Base-by-base conservation (phyloP, 2,329 filamentous ascomycete species). In the Clonostachys rhizophaga region DNA sequence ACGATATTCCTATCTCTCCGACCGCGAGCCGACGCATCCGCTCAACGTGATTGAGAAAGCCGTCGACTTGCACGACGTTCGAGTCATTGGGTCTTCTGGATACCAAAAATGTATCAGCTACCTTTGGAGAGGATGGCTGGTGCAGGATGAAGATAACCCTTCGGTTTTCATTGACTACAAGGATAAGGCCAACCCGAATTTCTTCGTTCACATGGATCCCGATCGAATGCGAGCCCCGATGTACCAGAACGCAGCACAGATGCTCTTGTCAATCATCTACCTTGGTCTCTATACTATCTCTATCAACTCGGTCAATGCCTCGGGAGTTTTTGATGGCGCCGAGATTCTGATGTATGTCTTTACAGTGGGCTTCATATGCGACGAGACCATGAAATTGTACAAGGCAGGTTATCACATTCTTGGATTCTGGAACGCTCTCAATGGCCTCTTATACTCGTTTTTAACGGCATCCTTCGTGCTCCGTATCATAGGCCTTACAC, bases 371-470 rank as follows among this genome's bases (percentile, higher is more conserved):
- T 99, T 95, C 65, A 79, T 96, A 34, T 91, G 84, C 57, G 92
- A 99, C 61, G 94, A 97, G 62, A 55, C 85, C 1, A 72, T 84
- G 61, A 99, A 99, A 66, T 81, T 96, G 56, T 96, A 89, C 81
- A 99, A 99, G 64, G 88, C 96, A 13, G 94, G 94, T 10, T 81
- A 87, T 51, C 87, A 87, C 58, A 97, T 97, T 59, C 76, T 99
- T 47, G 86, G 89, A 17, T 99, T 99, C 65, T 97, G 94, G 94
- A 96, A 96, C 59, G 88, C 88, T 20, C 96, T 99, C 74, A 99
- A 99, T 66, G 79, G 81, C 24, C 76, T 86, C 0, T 76, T 99
- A 1, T 99, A 99, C 65, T 67, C 79, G 0, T 74, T 97, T 2
- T 74, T 99, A 34, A 80, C 83, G 0, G 79, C 88, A 5, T 95